phyloP scores from a whole-genome alignment of 2,329 filamentous ascomycete genomes.

The Nemania sp. region DNA sequence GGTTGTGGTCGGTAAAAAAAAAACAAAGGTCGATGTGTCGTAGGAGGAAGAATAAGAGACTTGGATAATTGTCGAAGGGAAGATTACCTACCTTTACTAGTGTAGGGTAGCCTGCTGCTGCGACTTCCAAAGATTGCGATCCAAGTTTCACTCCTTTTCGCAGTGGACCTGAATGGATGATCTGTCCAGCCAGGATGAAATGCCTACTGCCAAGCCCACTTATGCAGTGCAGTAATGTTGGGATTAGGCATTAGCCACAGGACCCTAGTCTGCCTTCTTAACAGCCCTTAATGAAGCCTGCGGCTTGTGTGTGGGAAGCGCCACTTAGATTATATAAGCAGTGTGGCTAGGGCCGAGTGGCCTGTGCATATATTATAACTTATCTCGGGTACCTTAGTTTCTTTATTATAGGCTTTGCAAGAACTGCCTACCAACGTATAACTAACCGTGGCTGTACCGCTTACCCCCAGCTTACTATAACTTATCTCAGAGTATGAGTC shows the following conservation, averaged over 20 bases:
- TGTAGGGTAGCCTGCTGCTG: slow-evolving; percentile 22
- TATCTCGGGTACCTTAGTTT: too few species aligned
- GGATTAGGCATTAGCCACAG: slow-evolving; percentile 12
- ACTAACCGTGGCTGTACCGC: too few species aligned
- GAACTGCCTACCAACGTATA: too few species aligned
- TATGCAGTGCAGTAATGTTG: background rate
- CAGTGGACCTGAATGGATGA: slow-evolving; percentile 25
- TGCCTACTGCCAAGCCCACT: background rate
- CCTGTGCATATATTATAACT: too few species aligned
- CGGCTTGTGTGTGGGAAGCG: too few species aligned
- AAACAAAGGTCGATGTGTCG: slow-evolving; percentile 27
- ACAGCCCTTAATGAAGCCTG: too few species aligned
- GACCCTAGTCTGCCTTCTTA: too few species aligned
- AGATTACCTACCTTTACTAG: slow-evolving; percentile 24
- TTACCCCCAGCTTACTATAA: too few species aligned
- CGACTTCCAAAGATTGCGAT: slow-evolving; percentile 34
- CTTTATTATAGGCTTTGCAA: too few species aligned
- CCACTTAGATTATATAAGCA: too few species aligned
- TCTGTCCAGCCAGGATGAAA: slow-evolving; percentile 38
- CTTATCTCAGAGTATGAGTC: too few species aligned
- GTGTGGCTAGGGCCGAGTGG: too few species aligned
- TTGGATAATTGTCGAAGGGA: slow-evolving; percentile 29
- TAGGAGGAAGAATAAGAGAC: slow-evolving; percentile 23
- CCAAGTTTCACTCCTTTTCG: slow-evolving; percentile 36
- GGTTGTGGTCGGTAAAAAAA: slow-evolving; percentile 24